Evolutionary conservation across 2,329 filamentous ascomycete species (phyloP).

Genomic region (Trichoderma oligosporum): DNA sequence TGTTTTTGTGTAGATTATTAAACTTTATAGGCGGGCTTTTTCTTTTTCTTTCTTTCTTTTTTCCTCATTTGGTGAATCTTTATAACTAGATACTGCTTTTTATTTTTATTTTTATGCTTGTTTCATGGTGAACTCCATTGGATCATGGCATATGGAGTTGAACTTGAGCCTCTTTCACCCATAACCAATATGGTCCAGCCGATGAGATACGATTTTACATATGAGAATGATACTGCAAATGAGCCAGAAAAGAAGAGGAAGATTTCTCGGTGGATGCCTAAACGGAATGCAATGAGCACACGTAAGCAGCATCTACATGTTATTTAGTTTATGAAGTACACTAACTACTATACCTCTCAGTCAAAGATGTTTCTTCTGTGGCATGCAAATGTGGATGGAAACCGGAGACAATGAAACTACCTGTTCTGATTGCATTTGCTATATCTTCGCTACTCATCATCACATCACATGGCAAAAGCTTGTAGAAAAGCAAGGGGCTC

Average conservation of each 20-base stretch:
- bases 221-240: background rate
- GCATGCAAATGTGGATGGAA: constrained; percentile 5
- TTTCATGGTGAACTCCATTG: background rate
- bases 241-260: background rate
- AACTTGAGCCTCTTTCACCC: constrained; percentile 3
- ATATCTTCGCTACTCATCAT: background rate
- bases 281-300: no score
- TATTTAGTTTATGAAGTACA: no score
- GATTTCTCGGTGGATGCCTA: no score
- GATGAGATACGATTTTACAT: background rate
- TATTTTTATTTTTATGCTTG: background rate
- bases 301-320: no score
- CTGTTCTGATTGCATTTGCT: background rate
- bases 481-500: no score
- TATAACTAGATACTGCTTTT: background rate
- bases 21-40: background rate
- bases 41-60: background rate
- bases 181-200: background rate
- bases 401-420: background rate
- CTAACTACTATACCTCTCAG: no score
- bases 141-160: background rate
- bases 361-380: background rate
- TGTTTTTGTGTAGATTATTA: no score
- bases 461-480: no score
- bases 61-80: no score